Conservation (phyloP, 2,329 filamentous ascomycete genomes). For the Trematosphaeria pertusa region DNA sequence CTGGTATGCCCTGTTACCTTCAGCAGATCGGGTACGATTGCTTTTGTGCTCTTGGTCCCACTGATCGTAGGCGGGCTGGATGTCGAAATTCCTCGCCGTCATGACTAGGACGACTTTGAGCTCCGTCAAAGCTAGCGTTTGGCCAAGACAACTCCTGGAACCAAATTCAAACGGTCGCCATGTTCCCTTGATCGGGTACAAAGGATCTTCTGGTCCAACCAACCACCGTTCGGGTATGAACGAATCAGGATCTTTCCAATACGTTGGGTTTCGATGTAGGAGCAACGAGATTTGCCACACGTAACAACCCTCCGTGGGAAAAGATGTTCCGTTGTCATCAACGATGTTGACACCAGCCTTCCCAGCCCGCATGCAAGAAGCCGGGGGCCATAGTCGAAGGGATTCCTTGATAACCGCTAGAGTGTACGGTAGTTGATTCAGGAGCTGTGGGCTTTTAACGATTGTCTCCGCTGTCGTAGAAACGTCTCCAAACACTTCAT, state of each 20-base stretch:
- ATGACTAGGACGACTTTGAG: constrained; percentile 13
- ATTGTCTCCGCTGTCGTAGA: too few relatives aligned
- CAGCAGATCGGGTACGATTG: not conserved
- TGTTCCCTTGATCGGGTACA: constrained; percentile 21
- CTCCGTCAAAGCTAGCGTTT: constrained; percentile 26
- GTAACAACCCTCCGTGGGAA: constrained; percentile 27
- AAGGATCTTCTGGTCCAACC: constrained; percentile 11
- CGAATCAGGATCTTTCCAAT: constrained; percentile 24
- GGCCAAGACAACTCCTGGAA: constrained; percentile 30
- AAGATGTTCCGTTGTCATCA: constrained; percentile 26
- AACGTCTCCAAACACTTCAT: too few relatives aligned
- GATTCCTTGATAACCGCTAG: constrained; percentile 47
- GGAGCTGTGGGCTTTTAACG: constrained; percentile 28
- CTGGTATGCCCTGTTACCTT: not conserved
- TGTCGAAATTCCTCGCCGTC: not conserved
- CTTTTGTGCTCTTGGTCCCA: not conserved
- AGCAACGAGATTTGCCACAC: constrained; percentile 24
- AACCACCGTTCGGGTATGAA: constrained; percentile 38
- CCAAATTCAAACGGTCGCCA: constrained; percentile 51
- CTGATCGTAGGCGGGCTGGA: constrained; percentile 2
- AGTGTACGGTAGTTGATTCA: constrained; percentile 40
- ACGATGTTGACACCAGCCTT: constrained; percentile 18
- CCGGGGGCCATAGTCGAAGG: constrained; percentile 40
- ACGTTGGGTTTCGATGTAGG: constrained; percentile 22
- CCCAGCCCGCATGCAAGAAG: constrained; percentile 36